Evolutionary conservation across 2,329 filamentous ascomycete species (phyloP), one percentile per base, ranked within the genome.

Genomic region (Nannizzia gypsea): DNA sequence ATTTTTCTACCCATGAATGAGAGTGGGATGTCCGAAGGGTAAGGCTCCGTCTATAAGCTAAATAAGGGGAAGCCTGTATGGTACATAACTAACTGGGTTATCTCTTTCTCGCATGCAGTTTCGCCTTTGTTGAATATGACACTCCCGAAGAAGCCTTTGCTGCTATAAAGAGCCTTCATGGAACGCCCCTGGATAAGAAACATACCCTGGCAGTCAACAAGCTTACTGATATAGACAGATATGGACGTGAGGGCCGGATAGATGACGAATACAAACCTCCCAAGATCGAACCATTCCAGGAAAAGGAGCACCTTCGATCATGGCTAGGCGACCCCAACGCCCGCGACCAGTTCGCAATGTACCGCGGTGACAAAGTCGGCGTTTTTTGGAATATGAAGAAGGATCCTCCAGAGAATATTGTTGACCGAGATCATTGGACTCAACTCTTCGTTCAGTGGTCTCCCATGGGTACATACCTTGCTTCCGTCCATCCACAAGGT

Each of bases 311-410:
- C 74, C 78, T 97, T 69, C 84, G 91, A 71, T 97, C 89, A 73
- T 99, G 90, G 86, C 80, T 99, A 68, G 88, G 87, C 65, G 93
- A 99, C 70, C 80, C 86, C 61, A 90, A 90, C 66, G 90, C 90
- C 66, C 86, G 93, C 63, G 93, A 99, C 72, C 92, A 99, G 78
- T 93, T 97, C 69, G 89, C 89, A 73, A 90, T 97, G 83, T 96
- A 88, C 80, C 86, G 89, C 58, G 88, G 86, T 66, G 93, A 99
- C 58, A 87, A 86, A 64, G 93, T 99, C 40, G 91, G 90, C 62
- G 88, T 99, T 4, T 96, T 88, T 81, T 99, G 92, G 92, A 97
- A 97, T 79, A 95, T 95, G 80, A 93, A 95, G 77, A 92, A 88
- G 76, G 91, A 96, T 62, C 76, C 81, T 22, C 90, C 92, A 3